Evolutionary conservation across 1,139 yeast species (phyloP), one percentile per base, ranked within the genome.

Genomic region (Cylindricascospora bacillispora): DNA sequence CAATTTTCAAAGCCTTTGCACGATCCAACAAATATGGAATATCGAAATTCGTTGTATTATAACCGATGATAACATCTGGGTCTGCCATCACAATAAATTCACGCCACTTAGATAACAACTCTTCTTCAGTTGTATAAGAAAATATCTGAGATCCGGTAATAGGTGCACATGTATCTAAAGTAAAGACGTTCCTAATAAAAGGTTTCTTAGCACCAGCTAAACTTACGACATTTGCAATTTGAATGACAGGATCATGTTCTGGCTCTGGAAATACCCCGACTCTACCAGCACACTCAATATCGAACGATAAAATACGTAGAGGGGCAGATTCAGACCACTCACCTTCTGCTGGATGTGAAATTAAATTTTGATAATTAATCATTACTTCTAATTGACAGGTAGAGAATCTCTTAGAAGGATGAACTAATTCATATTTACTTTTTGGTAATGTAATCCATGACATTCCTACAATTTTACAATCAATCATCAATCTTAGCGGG

Each of bases 261-360:
- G 99, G 80, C 52, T 92, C 98, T 1, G 99, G 98, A 54, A 92
- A 92, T 13, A 89, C 69, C 31, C 98, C 98, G 40, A 83, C 81
- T 56, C 99, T 72, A 29, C 98, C 98, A 5, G 98, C 93, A 67
- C 99, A 92, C 58, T 92, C 99, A 38, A 92, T 89, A 63, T 92
- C 98, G 54, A 89, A 89, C 7, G 97, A 85, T 39, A 92, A 62
- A 27, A 92, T 77, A 49, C 99, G 76, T 37, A 92, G 65, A 0
- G 98, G 98, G 0, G 98, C 97, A 62, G 82, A 79, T 43, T 77
- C 79, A 26, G 83, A 68, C 92, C 93, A 92, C 38, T 85, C 86
- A 3, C 95, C 97, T 51, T 89, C 97, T 0, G 95, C 68, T 3
- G 82, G 68, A 52, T 83, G 97, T 1, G 94, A 66, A 2, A 81